Base-by-base conservation (phyloP, 495 filamentous ascomycete species). In the Podospora anserina region DNA sequence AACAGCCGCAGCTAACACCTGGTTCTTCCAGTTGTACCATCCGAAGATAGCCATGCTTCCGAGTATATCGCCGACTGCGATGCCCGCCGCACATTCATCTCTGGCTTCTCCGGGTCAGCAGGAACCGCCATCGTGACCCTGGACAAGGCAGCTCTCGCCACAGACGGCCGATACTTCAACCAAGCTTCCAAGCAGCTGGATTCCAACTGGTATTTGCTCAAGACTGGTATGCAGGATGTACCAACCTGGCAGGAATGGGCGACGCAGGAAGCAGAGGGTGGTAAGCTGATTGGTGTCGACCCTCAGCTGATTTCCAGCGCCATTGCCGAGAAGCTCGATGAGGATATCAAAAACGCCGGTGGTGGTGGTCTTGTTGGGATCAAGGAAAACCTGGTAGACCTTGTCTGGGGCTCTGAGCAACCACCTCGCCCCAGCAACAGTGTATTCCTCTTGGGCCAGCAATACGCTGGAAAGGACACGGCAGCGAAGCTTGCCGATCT, bases 211-310 rank as follows among this genome's bases (percentile, higher is more conserved):
- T 77, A 85, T 54, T 86, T 99, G 13, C 81, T 99, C 72, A 99
- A 97, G 82, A 91, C 94, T 74, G 96, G 96, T 5, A 80, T 97
- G 19, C 91, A 93, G 72, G 93, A 96, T 77, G 93, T 97, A 30
- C 94, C 92, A 6, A 97, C 94, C 3, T 98, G 95, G 92, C 93
- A 97, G 78, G 96, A 99, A 78, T 99, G 96, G 96, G 91, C 90
- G 23, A 90, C 89, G 56, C 90, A 95, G 65, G 90, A 97, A 77
- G 87, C 93, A 27, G 88, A 91, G 64, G 92, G 88, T 55, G 92
- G 91, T 64, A 96, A 96, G 82, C 84, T 85, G 54, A 94, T 98
- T 20, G 96, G 91, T 64, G 92, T 99, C 58, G 96, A 99, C 78
- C 92, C 96, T 2, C 89, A 90, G 18, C 84, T 98, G 68, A 90